A percentile compares a stretch with the other conserved stretches of the same genome.
These are phyloP conservation scores for Salvia hispanica DNA, from an alignment of 257 asterid species.

Conservation along the genomic window DNA sequence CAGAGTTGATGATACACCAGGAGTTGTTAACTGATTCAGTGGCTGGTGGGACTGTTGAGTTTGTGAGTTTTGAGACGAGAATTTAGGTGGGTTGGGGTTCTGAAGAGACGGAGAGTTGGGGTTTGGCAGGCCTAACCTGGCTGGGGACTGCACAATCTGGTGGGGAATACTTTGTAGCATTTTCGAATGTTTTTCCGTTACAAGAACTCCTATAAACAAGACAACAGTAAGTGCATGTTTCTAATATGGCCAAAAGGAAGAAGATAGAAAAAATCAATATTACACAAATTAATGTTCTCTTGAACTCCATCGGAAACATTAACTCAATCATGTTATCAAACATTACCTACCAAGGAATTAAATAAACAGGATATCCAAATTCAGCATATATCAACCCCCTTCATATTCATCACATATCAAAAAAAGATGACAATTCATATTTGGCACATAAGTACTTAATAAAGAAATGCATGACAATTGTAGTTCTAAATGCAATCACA, in stretches of 20 bases:
- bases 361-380: too few relatives aligned
- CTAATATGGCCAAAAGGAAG: neutral
- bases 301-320: neutral
- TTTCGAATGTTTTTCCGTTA: neutral
- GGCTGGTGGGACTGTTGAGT: constrained; percentile 49
- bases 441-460: too few relatives aligned
- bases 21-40: constrained; percentile 40
- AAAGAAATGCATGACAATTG: too few relatives aligned
- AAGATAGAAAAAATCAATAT: neutral
- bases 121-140: constrained; percentile 82
- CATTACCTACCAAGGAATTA: too few relatives aligned
- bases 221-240: constrained; percentile 5
- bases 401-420: too few relatives aligned
- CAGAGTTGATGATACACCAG: constrained; percentile 67
- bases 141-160: constrained; percentile 90
- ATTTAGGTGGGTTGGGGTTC: constrained; percentile 63
- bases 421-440: too few relatives aligned
- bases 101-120: constrained; percentile 88
- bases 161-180: constrained; percentile 77
- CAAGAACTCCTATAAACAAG: constrained; percentile 27
- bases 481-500: too few relatives aligned
- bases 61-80: constrained; percentile 58
- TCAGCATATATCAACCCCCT: too few relatives aligned
- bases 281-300: neutral
- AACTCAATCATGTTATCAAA: neutral